phyloP scores from a whole-genome alignment of 129 eudicot genomes.

The Centrapalus pauciflorus region DNA sequence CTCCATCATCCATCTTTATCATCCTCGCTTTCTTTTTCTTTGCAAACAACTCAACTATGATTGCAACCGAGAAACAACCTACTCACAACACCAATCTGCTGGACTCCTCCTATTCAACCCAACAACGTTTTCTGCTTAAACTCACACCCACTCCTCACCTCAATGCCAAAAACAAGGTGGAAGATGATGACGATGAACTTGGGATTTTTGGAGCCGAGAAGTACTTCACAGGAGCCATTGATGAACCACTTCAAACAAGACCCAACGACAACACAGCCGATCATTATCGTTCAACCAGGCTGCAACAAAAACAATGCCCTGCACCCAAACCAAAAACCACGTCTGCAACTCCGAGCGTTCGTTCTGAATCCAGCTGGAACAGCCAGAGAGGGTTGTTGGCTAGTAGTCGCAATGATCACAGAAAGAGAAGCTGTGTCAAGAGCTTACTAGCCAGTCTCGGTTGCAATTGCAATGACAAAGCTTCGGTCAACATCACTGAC shows the following conservation, averaged over 20 bases:
- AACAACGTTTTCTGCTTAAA: slow-evolving; percentile 27
- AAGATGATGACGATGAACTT: slow-evolving; percentile 62
- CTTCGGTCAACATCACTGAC: slow-evolving; percentile 37
- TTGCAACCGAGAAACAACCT: neutral
- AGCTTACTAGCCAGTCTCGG: slow-evolving; percentile 47
- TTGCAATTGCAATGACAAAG: slow-evolving; percentile 50
- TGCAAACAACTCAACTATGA: slow-evolving; percentile 1
- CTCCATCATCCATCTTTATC: neutral
- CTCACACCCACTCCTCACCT: slow-evolving; percentile 13
- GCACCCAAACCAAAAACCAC: slow-evolving; percentile 14
- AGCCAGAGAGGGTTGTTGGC: slow-evolving; percentile 59
- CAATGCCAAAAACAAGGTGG: slow-evolving; percentile 24
- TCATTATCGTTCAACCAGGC: slow-evolving; percentile 4
- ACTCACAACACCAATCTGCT: slow-evolving; percentile 20
- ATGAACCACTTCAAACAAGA: slow-evolving; percentile 18
- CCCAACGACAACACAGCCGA: neutral
- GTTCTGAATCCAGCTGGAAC: slow-evolving; percentile 66
- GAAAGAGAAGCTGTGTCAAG: slow-evolving; percentile 32
- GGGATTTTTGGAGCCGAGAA: slow-evolving; percentile 87
- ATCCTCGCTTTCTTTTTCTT: neutral
- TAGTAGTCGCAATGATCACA: slow-evolving; percentile 22
- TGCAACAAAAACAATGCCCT: slow-evolving; percentile 17
- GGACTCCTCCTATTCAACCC: slow-evolving; percentile 38
- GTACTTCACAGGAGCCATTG: slow-evolving; percentile 70
- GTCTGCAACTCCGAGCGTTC: slow-evolving; percentile 51